These are phyloP conservation scores for Ceraceosorus guamensis DNA, from an alignment of 1,284 basidiomycete species.

Conservation along the genomic window DNA sequence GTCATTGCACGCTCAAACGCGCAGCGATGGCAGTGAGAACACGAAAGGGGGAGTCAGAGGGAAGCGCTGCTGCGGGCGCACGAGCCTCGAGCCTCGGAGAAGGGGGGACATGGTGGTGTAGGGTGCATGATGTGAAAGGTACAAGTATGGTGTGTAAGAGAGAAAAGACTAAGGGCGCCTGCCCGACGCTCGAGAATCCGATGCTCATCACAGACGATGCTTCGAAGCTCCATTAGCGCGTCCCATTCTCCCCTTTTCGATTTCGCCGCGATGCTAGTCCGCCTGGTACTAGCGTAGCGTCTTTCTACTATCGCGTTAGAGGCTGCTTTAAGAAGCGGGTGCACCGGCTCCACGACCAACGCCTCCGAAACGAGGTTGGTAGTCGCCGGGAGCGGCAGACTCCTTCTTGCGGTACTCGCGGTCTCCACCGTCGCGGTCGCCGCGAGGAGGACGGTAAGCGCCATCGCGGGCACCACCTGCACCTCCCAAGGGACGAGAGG, in stretches of 20 bases:
- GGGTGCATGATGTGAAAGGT: too few relatives aligned
- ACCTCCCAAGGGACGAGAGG: slow-evolving; percentile 37
- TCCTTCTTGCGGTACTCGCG: slow-evolving; percentile 49
- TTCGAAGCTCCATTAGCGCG: background rate
- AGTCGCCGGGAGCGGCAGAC: slow-evolving; percentile 41
- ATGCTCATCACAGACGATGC: background rate
- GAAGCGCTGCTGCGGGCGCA: too few relatives aligned
- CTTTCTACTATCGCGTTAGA: background rate
- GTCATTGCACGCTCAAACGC: too few relatives aligned
- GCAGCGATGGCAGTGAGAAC: too few relatives aligned
- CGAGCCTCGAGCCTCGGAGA: too few relatives aligned
- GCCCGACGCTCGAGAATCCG: slow-evolving; percentile 14
- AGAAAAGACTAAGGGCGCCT: slow-evolving; percentile 23
- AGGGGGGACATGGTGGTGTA: too few relatives aligned
- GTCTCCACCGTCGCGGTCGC: slow-evolving; percentile 40
- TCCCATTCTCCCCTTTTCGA: too few relatives aligned
- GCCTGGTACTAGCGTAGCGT: background rate
- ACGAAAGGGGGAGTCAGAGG: too few relatives aligned
- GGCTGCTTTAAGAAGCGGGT: slow-evolving; percentile 33
- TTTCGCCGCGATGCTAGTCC: background rate
- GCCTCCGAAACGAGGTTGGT: slow-evolving; percentile 47
- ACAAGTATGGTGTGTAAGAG: too few relatives aligned
- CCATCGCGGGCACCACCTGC: slow-evolving; percentile 25
- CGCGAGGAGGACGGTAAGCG: slow-evolving; percentile 40
- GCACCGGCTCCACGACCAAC: slow-evolving; percentile 36